Evolutionary conservation across 768 basidiomycete species (phyloP).

Genomic region (Boletus rubropictus): DNA sequence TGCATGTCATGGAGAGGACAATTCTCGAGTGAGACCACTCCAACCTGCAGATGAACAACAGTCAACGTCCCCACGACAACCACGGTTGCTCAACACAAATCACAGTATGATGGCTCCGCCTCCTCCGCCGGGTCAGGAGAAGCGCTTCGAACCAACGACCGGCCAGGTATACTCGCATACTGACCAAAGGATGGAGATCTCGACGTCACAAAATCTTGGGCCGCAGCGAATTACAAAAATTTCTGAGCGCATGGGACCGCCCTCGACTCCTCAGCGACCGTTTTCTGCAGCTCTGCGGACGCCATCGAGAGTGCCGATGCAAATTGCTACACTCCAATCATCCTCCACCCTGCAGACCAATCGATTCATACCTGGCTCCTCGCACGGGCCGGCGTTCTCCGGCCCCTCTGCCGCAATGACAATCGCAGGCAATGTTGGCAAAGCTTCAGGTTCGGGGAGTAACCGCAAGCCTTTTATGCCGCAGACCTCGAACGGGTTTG

Average conservation of each 20-base stretch:
- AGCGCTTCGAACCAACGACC: slow-evolving; percentile 23
- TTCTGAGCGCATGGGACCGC: slow-evolving; percentile 44
- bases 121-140: slow-evolving; percentile 19
- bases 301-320: slow-evolving; percentile 21
- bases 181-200: slow-evolving; percentile 10
- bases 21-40: slow-evolving; percentile 36
- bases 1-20: slow-evolving; percentile 51
- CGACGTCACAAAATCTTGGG: slow-evolving; percentile 8
- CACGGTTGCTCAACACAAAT: slow-evolving; percentile 29
- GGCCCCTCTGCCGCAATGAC: slow-evolving; percentile 19
- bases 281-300: slow-evolving; percentile 23
- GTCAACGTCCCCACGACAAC: slow-evolving; percentile 35
- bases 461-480: slow-evolving; percentile 55
- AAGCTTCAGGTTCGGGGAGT: slow-evolving; percentile 24
- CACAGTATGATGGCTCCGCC: slow-evolving; percentile 31
- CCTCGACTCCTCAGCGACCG: slow-evolving; percentile 42
- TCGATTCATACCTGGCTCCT: slow-evolving; percentile 29
- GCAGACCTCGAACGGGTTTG: slow-evolving; percentile 28
- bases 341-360: slow-evolving; percentile 21
- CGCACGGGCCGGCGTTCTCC: slow-evolving; percentile 21
- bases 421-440: slow-evolving; percentile 2
- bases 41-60: slow-evolving; percentile 39
- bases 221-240: slow-evolving; percentile 22
- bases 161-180: slow-evolving; percentile 10
- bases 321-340: slow-evolving; percentile 8